Base-by-base conservation (phyloP, 73 alveolate species). In the Breviolum minutum region DNA sequence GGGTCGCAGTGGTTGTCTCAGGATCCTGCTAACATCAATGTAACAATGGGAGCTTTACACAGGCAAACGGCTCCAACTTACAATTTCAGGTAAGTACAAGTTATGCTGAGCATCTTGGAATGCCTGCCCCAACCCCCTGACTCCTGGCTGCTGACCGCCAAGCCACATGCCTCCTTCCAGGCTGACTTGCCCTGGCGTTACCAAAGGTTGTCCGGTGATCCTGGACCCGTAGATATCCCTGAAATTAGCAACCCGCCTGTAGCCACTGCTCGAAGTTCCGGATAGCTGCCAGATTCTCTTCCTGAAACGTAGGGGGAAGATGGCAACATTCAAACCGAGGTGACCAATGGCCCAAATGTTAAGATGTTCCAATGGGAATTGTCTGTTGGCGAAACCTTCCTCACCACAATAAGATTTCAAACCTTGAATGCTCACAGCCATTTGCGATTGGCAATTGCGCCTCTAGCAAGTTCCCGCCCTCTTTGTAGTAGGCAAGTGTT, bases 391-490 rank as follows among this genome's bases (percentile, higher is more conserved):
- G n/a, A n/a, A n/a, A n/a, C n/a, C n/a, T n/a, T n/a, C n/a, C n/a
- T n/a, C n/a, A n/a, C n/a, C n/a, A n/a, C n/a, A n/a, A n/a, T n/a
- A n/a, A 68, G 77, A 73, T 60, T 26, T 17, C 48, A 73, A 26
- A 16, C 83, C 83, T 6, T 9, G 17, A 11, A 0, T 73, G 17
- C 60, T 40, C 54, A 40, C 54, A 40, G 54, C 54, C 54, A n/a
- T n/a, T n/a, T n/a, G n/a, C n/a, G n/a, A n/a, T 40, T 40, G 54
- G 54, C 5, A 40, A 40, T 3, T 0, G 96, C 54, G 64, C 97
- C 97, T 92, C 97, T 27, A 92, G 90, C 79, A 92, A 54, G 63
- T 92, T 92, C 22, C 97, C 97, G 32, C 89, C 79, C 80, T 92
- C 97, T 74, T 92, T 92, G 89, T 92, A 92, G 80, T 92, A 92